phyloP scores from a whole-genome alignment of 78 protist species.

The Pigoraptor vietnamica region DNA sequence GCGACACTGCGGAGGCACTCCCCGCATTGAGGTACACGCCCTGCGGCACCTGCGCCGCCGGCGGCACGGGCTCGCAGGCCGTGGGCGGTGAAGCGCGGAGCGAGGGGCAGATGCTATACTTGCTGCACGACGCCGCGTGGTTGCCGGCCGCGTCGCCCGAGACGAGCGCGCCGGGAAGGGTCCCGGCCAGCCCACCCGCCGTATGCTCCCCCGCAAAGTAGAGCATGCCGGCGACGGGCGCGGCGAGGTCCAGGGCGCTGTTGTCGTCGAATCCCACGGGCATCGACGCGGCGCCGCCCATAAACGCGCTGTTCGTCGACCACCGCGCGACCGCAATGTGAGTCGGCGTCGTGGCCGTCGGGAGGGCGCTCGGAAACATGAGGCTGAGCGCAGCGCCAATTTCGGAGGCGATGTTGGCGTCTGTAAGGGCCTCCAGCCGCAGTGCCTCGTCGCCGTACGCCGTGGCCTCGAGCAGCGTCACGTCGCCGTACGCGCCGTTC shows the following conservation, averaged over 20 bases:
- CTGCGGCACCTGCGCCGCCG: too few species aligned
- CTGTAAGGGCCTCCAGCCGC: neutral
- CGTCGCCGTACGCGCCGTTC: neutral
- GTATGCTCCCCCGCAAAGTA: neutral
- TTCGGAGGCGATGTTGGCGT: neutral
- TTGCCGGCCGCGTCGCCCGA: too few species aligned
- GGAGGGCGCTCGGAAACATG: neutral
- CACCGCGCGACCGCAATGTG: neutral
- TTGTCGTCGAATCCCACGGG: neutral
- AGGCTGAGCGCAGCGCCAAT: neutral
- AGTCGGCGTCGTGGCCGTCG: neutral
- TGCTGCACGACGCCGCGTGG: too few species aligned
- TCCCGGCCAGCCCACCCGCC: too few species aligned
- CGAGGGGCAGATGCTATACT: too few species aligned
- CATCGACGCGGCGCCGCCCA: neutral
- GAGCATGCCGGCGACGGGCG: neutral
- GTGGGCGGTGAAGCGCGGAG: too few species aligned
- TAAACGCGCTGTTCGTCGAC: neutral
- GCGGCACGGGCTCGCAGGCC: too few species aligned
- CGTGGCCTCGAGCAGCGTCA: neutral
- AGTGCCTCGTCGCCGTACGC: neutral
- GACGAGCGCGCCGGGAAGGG: too few species aligned
- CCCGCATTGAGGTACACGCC: too few species aligned
- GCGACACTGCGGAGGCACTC: too few species aligned
- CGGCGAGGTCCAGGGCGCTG: neutral